phyloP scores from a whole-genome alignment of 352 stramenopile genomes.

The Albugo candida region DNA sequence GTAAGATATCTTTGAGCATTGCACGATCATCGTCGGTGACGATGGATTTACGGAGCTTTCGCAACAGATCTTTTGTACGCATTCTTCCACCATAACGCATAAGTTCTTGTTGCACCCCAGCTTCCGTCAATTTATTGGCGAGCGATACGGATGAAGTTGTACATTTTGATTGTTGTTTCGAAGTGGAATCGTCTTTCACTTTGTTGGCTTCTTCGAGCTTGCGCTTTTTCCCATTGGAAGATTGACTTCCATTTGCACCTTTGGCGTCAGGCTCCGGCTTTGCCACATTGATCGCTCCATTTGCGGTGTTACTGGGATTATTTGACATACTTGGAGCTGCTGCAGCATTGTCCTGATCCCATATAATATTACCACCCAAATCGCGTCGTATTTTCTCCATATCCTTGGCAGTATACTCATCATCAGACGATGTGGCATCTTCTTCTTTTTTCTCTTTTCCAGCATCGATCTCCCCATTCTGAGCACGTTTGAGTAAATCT shows the following conservation, averaged over 20 bases:
- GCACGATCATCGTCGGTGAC: slow-evolving; percentile 62
- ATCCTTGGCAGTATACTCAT: slow-evolving; percentile 55
- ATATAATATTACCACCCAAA: slow-evolving; percentile 64
- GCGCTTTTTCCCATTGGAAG: slow-evolving; percentile 20
- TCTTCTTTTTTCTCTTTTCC: slow-evolving; percentile 40
- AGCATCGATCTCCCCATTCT: slow-evolving; percentile 42
- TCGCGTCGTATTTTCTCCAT: slow-evolving; percentile 70
- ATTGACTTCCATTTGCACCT: slow-evolving; percentile 7
- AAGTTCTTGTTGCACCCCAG: slow-evolving; percentile 63
- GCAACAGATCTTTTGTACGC: slow-evolving; percentile 53
- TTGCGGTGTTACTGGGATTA: slow-evolving; percentile 3
- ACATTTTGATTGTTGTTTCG: slow-evolving; percentile 14
- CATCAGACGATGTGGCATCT: slow-evolving; percentile 31
- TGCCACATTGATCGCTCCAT: slow-evolving; percentile 1
- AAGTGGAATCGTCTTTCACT: slow-evolving; percentile 25
- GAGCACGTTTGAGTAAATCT: slow-evolving; percentile 53
- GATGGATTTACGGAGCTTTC: slow-evolving; percentile 66
- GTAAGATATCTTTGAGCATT: slow-evolving; percentile 71
- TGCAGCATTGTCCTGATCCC: slow-evolving; percentile 13
- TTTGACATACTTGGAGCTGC: slow-evolving; percentile 7
- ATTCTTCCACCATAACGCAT: slow-evolving; percentile 69
- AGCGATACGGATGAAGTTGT: slow-evolving; percentile 11
- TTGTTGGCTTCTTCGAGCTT: slow-evolving; percentile 18
- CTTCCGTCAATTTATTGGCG: slow-evolving; percentile 53
- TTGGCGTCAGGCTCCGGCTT: slow-evolving; percentile 1